Evolutionary conservation across 768 basidiomycete genomes (phyloP).

Genomic region (Auriculariales sp.): DNA sequence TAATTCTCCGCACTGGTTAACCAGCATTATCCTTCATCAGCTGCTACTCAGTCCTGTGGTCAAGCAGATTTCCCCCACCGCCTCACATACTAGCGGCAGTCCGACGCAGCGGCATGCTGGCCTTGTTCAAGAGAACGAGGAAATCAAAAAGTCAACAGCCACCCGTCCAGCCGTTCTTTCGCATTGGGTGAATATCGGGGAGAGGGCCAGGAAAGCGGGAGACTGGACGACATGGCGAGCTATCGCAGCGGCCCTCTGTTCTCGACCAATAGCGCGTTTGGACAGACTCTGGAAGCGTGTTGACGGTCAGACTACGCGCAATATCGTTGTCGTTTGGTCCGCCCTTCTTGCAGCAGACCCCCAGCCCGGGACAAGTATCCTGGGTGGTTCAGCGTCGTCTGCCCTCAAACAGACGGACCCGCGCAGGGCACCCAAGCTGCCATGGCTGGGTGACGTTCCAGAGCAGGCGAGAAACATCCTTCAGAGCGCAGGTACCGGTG

Average conservation of each 20-base stretch:
- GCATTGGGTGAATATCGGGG: slow-evolving; percentile 59
- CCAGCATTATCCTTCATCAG: slow-evolving; percentile 54
- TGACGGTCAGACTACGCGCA: slow-evolving; percentile 30
- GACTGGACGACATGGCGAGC: slow-evolving; percentile 75
- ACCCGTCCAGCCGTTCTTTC: slow-evolving; percentile 45
- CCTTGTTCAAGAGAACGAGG: slow-evolving; percentile 26
- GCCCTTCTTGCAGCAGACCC: slow-evolving; percentile 29
- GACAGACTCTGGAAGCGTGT: slow-evolving; percentile 73
- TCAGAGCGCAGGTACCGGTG: background rate
- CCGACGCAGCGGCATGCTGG: slow-evolving; percentile 18
- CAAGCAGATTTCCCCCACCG: background rate
- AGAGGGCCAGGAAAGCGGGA: slow-evolving; percentile 53
- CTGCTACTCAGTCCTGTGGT: slow-evolving; percentile 25
- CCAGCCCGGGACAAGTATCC: background rate
- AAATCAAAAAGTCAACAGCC: slow-evolving; percentile 40
- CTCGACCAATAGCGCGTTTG: slow-evolving; percentile 57
- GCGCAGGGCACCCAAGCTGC: slow-evolving; percentile 35
- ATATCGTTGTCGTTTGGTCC: slow-evolving; percentile 54
- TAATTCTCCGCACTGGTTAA: slow-evolving; percentile 68
- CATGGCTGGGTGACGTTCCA: slow-evolving; percentile 45
- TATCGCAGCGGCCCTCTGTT: slow-evolving; percentile 54
- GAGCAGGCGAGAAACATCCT: slow-evolving; percentile 22
- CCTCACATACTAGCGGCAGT: slow-evolving; percentile 15
- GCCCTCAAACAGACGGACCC: slow-evolving; percentile 12
- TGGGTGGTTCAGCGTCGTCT: background rate